These are phyloP conservation scores for Starmerella tilneyi DNA, from an alignment of 805 yeast genomes.

Conservation along the genomic window DNA sequence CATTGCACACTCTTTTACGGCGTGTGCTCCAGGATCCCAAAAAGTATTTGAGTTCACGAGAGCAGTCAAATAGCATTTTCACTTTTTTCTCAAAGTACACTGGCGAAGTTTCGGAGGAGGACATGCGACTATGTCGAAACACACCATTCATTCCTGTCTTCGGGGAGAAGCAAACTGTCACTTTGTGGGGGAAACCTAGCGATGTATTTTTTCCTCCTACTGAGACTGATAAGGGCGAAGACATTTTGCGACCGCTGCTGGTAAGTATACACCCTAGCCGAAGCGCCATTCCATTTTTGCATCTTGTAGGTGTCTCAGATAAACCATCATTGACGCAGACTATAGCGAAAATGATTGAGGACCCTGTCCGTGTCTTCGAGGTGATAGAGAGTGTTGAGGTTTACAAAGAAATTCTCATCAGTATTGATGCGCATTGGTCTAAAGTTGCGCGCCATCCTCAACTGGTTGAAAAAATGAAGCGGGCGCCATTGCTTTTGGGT, in stretches of 20 bases:
- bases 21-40: slow-evolving; percentile 25
- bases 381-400: slow-evolving; percentile 25
- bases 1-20: slow-evolving; percentile 19
- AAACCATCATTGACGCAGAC: slow-evolving; percentile 30
- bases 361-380: slow-evolving; percentile 10
- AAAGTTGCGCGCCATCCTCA: slow-evolving; percentile 7
- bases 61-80: slow-evolving; percentile 23
- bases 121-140: slow-evolving; percentile 18
- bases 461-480: slow-evolving; percentile 26
- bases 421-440: slow-evolving; percentile 16
- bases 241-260: slow-evolving; percentile 14
- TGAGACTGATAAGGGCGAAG: slow-evolving; percentile 10
- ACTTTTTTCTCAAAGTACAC: slow-evolving; percentile 26
- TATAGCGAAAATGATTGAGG: slow-evolving; percentile 18
- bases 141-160: slow-evolving; percentile 28
- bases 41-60: slow-evolving; percentile 18
- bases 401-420: slow-evolving; percentile 24
- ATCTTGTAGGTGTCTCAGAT: slow-evolving; percentile 29
- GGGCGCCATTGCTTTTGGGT: slow-evolving; percentile 28
- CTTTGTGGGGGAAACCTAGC: slow-evolving; percentile 22
- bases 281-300: slow-evolving; percentile 29
- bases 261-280: slow-evolving; percentile 11
- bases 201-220: slow-evolving; percentile 23
- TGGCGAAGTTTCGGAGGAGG: slow-evolving; percentile 22
- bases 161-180: neutral